Evolutionary conservation across 768 basidiomycete genomes (phyloP), one percentile per base, ranked within the genome.

Genomic region (Glaciozyma martinii): DNA sequence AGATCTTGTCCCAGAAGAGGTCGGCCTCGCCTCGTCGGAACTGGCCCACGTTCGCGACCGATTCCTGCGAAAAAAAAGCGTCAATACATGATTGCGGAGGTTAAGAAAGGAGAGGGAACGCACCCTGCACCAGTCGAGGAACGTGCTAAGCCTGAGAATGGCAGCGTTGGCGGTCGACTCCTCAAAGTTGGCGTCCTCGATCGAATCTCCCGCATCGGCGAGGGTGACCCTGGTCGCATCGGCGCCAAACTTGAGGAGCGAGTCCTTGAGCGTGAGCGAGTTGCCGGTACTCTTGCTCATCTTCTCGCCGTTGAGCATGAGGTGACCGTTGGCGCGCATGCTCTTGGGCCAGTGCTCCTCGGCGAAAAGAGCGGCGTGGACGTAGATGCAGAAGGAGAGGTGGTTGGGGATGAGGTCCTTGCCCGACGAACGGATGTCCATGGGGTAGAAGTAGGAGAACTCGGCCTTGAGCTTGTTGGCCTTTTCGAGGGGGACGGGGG

Each of bases 121-220:
- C 64, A 90, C 90, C 78, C 94, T 87, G 72, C 90, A 92, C 93
- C 94, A 99, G 6, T 81, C 82, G 69, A 92, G 80, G 73, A 95
- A 79, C 0, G 94, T 98, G 75, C 93, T 87, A 67, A 99, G 80
- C 59, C 95, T 83, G 75, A 98, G 77, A 74, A 99, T 98, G 67
- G 90, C 91, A 16, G 95, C 92, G 75, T 98, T 99, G 23, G 95
- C 95, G 8, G 87, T 89, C 80, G 91, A 89, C 81, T 98, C 94
- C 75, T 99, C 95, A 73, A 98, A 99, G 80, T 99, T 99, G 53
- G 94, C 94, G 77, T 99, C 95, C 77, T 95, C 93, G 71, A 97
- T 82, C 58, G 92, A 90, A 76, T 99, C 95, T 19, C 95, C 95
- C 32, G 92, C 91, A 79, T 98, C 94, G 30, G 95, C 95, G 77